A percentile compares a stretch with the other conserved stretches of the same genome.
Evolutionary conservation across 2,329 filamentous ascomycete genomes (phyloP).

Genomic region (Macroventuria anomochaeta): DNA sequence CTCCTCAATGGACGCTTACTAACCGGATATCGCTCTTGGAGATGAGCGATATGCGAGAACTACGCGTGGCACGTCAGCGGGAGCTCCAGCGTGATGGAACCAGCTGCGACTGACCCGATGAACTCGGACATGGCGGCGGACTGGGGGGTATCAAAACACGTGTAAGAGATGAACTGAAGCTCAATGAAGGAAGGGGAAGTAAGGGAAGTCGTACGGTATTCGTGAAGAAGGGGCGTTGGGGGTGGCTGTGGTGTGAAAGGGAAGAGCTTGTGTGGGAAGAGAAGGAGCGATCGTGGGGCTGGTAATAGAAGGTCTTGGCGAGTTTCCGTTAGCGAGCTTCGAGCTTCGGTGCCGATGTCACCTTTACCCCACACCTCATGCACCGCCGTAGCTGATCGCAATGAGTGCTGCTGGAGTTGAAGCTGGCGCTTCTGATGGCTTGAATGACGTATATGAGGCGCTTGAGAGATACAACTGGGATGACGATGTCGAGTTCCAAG

Average conservation of each 20-base stretch:
- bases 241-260: conserved; percentile 27
- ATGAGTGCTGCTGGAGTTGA: conserved; percentile 16
- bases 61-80: conserved; percentile 53
- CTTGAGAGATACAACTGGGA: conserved; percentile 73
- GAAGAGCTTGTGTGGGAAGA: conserved; percentile 24
- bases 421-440: conserved; percentile 27
- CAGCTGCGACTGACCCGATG: conserved; percentile 60
- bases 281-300: conserved; percentile 21
- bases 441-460: conserved; percentile 60
- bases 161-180: conserved; percentile 30
- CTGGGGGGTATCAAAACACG: conserved; percentile 37
- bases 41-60: conserved; percentile 93
- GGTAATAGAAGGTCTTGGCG: conserved; percentile 29
- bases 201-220: conserved; percentile 22
- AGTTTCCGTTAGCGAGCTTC: conserved; percentile 20
- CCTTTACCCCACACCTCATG: conserved; percentile 33
- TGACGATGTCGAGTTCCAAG: conserved; percentile 72
- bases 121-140: conserved; percentile 63
- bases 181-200: conserved; percentile 30
- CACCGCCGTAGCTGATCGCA: conserved; percentile 11
- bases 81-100: conserved; percentile 45
- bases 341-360: conserved; percentile 15
- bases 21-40: conserved; percentile 98
- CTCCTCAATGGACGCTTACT: conserved; percentile 45
- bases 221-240: conserved; percentile 21